Percentiles rank a stretch among this genome's conserved stretches.
Evolutionary conservation across 2,329 filamentous ascomycete species (phyloP).

Genomic region (Fusarium sp.): DNA sequence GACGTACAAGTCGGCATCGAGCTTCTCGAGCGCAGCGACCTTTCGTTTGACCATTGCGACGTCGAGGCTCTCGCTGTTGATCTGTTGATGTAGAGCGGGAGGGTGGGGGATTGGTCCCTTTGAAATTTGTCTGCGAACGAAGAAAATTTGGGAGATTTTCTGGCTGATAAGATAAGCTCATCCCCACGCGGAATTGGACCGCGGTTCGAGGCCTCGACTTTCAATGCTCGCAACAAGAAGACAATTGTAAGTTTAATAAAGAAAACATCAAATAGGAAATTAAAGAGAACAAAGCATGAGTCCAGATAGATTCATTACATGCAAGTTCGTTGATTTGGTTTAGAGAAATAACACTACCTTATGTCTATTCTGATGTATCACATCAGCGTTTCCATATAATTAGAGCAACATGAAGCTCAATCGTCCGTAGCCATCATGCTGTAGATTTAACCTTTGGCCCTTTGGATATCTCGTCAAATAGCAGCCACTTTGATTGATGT

Average conservation of each 20-base stretch:
- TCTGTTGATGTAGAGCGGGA: slow-evolving; percentile 17
- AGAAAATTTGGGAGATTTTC: slow-evolving; percentile 37
- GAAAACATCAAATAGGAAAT: fast-evolving
- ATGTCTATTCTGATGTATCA: neutral
- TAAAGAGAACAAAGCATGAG: neutral
- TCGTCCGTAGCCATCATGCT: neutral
- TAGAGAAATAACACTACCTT: too few species aligned
- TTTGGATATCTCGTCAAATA: fast-evolving
- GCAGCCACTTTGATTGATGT: neutral
- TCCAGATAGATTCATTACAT: fast-evolving
- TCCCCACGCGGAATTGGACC: slow-evolving; percentile 24
- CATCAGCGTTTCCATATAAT: neutral
- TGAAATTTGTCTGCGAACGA: neutral
- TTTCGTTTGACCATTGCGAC: slow-evolving; percentile 82
- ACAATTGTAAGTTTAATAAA: neutral
- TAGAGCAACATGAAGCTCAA: neutral
- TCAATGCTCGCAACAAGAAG: neutral
- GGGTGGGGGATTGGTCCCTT: slow-evolving; percentile 20
- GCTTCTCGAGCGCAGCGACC: slow-evolving; percentile 91
- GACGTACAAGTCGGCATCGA: slow-evolving; percentile 84
- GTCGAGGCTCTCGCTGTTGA: neutral
- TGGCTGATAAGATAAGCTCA: slow-evolving; percentile 32
- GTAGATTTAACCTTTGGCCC: fast-evolving
- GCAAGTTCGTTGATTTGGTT: fast-evolving
- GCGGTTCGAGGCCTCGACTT: neutral